Evolutionary conservation across 768 basidiomycete genomes (phyloP), one percentile per base, ranked within the genome.

Genomic region (Mycena maculata): DNA sequence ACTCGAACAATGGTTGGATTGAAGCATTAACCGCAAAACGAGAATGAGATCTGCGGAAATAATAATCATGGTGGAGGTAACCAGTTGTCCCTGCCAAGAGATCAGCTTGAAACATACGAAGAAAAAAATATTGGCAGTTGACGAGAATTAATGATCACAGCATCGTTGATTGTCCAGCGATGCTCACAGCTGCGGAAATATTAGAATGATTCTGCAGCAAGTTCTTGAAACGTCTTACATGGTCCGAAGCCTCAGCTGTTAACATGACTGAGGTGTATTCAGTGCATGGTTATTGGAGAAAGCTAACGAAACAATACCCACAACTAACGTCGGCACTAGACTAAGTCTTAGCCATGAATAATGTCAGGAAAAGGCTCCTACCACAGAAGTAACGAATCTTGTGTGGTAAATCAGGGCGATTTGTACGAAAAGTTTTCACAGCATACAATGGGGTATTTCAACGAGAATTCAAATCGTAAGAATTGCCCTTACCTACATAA

Each of bases 361-460:
- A 20, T 9, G 1, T 23, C 25, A 31, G 15, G 15, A 12, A 25
- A 33, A 45, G 41, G 16, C 4, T 10, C 31, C 8, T 41, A 63
- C 62, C 16, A 48, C 23, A 56, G 31, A 65, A 65, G 47, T 65
- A 59, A n/a, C 64, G 64, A 36, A 65, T 65, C 64, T 65, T 20
- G 31, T 20, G 23, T 30, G 3, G 18, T 27, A 23, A 45, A 30
- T 38, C 13, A 23, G 27, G 15, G 15, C 7, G 2, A 1, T 22
- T 2, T 31, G 9, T 18, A 28, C 33, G 15, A 11, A 2, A n/a
- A 31, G 28, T 4, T 31, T 5, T 27, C 13, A 5, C 18, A 57
- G 23, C 15, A 23, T 64, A 59, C 64, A 28, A 22, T 38, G 36
- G 8, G 9, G 27, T 16, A 20, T 12, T 22, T 54, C 15, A 38